These are phyloP conservation scores for Wickerhamiella kurtzmanii DNA, from an alignment of 805 yeast species.

Conservation along the genomic window DNA sequence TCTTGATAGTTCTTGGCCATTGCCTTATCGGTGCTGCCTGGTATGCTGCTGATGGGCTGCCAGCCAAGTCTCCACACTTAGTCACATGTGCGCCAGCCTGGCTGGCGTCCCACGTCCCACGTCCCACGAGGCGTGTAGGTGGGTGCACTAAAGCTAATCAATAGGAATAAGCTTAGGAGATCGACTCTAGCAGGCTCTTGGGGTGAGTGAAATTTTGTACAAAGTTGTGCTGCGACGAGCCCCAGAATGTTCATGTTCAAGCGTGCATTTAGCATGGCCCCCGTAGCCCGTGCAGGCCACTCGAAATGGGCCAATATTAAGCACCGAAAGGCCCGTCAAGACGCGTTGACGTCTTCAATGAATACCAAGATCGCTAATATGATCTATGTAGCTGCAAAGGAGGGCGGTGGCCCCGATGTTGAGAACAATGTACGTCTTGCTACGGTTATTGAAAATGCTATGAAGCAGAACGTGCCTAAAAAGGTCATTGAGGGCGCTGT, in stretches of 20 bases:
- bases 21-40: conserved; percentile 14
- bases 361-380: conserved; percentile 59
- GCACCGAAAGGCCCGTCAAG: conserved; percentile 88
- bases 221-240: no score
- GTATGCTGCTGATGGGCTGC: conserved; percentile 18
- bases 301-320: conserved; percentile 92
- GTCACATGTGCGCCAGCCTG: neutral
- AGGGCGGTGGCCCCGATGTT: conserved; percentile 55
- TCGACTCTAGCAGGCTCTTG: no score
- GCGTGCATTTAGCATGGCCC: conserved; percentile 1
- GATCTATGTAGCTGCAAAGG: conserved; percentile 61
- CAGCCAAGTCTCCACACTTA: neutral
- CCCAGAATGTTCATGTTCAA: neutral
- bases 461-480: conserved; percentile 62
- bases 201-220: no score
- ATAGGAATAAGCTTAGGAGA: no score
- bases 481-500: conserved; percentile 79
- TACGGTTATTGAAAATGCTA: conserved; percentile 67
- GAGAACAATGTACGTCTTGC: conserved; percentile 45
- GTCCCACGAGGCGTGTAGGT: no score
- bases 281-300: conserved; percentile 50
- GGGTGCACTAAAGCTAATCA: no score
- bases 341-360: conserved; percentile 56
- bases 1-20: conserved; percentile 37
- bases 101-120: neutral